Conservation (phyloP, 345 rosid species). For the Salix exigua region DNA sequence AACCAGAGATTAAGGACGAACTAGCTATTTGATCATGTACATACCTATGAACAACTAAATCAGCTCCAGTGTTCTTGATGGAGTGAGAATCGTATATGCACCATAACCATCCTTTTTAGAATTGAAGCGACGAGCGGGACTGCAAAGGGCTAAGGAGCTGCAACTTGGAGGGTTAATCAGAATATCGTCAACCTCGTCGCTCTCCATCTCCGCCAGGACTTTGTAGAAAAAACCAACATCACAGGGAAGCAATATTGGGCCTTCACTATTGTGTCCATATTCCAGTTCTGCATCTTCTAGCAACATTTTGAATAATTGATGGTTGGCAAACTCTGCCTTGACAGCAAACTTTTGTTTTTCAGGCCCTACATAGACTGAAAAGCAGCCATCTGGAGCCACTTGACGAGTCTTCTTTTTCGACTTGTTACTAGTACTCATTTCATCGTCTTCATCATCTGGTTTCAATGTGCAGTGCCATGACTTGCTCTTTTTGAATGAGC, state of each 20-base stretch:
- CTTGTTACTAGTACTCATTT: not conserved
- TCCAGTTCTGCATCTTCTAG: constrained; percentile 74
- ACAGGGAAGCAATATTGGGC: constrained; percentile 75
- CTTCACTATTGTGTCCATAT: constrained; percentile 52
- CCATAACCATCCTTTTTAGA: constrained; percentile 11
- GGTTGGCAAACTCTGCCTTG: constrained; percentile 49
- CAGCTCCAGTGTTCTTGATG: constrained; percentile 36
- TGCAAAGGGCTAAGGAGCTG: constrained; percentile 8
- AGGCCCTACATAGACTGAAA: constrained; percentile 72
- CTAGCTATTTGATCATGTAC: no score
- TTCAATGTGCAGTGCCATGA: constrained; percentile 12
- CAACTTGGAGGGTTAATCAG: constrained; percentile 11
- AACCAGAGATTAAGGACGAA: no score
- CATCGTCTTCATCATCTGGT: not conserved
- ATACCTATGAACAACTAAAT: constrained; percentile 12
- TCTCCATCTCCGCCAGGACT: constrained; percentile 54
- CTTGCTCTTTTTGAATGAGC: constrained; percentile 9
- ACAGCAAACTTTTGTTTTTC: constrained; percentile 49
- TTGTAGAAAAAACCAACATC: constrained; percentile 58
- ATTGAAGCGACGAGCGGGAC: not conserved
- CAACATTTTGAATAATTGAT: constrained; percentile 63
- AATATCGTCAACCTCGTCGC: not conserved
- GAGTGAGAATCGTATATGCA: constrained; percentile 38
- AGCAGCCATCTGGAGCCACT: constrained; percentile 54
- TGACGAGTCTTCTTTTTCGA: constrained; percentile 7